These are phyloP conservation scores for Blastomyces emzantsi DNA, from an alignment of 2,329 filamentous ascomycete genomes.

Conservation along the genomic window DNA sequence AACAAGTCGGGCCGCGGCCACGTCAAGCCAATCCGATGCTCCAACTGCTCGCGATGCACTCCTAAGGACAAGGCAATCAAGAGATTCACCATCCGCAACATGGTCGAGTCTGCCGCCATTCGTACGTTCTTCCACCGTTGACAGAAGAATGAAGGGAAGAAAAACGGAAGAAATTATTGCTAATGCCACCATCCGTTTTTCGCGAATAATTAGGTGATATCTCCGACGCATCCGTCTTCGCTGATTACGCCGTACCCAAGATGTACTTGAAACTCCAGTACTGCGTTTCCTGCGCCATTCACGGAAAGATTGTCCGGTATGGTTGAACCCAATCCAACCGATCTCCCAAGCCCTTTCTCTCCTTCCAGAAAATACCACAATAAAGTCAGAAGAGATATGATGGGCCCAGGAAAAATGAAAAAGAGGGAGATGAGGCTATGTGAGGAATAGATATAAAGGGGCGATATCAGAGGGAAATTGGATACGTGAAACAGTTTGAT, in stretches of 20 bases:
- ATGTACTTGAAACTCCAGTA: conserved; percentile 99
- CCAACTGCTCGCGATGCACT: conserved; percentile 80
- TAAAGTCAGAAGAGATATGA: not conserved
- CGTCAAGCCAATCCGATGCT: conserved; percentile 97
- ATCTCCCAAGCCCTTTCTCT: not conserved
- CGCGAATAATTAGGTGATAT: conserved; percentile 72
- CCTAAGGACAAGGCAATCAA: conserved; percentile 99
- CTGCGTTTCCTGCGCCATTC: conserved; percentile 99
- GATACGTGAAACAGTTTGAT: not conserved
- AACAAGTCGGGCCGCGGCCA: conserved; percentile 99
- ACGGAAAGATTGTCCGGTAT: conserved; percentile 99
- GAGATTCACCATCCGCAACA: conserved; percentile 99
- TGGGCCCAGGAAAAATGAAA: not conserved
- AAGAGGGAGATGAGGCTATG: not conserved
- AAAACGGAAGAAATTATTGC: not conserved
- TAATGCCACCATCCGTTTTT: conserved; percentile 8
- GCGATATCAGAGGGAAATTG: not conserved
- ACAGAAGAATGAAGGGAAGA: not conserved
- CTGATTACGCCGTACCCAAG: conserved; percentile 99
- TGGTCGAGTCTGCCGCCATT: conserved; percentile 99
- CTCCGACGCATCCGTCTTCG: conserved; percentile 97
- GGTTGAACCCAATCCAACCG: conserved; percentile 36
- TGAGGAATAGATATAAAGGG: too few relatives aligned
- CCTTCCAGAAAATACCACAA: not conserved
- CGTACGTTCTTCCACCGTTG: conserved; percentile 53